Evolutionary conservation across 2,329 filamentous ascomycete genomes (phyloP).

Genomic region (Acrocalymma vagum): DNA sequence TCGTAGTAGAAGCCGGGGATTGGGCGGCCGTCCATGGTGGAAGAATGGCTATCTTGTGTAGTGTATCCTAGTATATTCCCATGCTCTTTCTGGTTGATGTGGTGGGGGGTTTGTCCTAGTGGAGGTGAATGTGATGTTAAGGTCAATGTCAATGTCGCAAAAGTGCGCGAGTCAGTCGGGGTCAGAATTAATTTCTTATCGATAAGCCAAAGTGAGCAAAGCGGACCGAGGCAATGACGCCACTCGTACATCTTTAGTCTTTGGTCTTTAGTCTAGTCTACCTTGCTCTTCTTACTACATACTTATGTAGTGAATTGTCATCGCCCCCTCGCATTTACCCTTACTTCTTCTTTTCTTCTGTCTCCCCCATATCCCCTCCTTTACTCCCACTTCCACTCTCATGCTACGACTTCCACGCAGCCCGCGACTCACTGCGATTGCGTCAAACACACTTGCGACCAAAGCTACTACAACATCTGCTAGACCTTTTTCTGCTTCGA

Average conservation of each 20-base stretch:
- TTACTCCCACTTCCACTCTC: conserved; percentile 5
- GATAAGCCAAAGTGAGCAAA: conserved; percentile 16
- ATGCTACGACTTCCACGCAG: conserved; percentile 25
- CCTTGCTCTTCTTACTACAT: background rate
- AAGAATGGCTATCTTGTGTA: no score
- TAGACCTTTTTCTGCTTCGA: conserved; percentile 22
- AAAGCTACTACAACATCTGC: conserved; percentile 7
- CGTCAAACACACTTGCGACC: conserved; percentile 5
- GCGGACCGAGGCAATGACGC: conserved; percentile 30
- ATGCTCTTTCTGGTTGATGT: no score
- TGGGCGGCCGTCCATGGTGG: conserved; percentile 48
- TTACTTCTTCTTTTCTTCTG: background rate
- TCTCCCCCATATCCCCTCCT: background rate
- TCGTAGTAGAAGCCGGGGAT: conserved; percentile 61
- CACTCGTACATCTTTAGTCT: conserved; percentile 19
- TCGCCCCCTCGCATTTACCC: no score
- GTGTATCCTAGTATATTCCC: no score
- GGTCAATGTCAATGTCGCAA: background rate
- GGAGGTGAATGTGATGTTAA: no score
- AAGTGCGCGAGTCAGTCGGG: conserved; percentile 25
- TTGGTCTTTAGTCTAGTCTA: conserved; percentile 2
- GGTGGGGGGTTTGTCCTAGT: no score
- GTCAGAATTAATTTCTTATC: conserved; percentile 18
- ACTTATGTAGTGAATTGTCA: no score
- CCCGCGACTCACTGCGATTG: conserved; percentile 10